These are phyloP conservation scores for Skeletonema costatum DNA, from an alignment of 108 stramenopile species.

Conservation along the genomic window DNA sequence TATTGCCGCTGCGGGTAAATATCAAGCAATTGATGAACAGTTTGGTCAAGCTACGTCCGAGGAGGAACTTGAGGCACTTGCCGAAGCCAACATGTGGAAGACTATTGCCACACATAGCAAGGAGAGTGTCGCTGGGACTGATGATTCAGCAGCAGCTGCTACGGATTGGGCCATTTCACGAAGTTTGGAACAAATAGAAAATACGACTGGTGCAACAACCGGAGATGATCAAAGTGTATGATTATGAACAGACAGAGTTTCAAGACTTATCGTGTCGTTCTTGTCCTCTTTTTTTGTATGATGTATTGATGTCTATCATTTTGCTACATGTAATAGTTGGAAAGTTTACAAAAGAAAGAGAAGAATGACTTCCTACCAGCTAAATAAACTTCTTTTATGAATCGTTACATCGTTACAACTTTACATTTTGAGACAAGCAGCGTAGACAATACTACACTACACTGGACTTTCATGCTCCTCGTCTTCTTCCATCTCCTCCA, in stretches of 20 bases:
- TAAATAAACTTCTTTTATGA: not conserved
- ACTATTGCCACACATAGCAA: slow-evolving; percentile 83
- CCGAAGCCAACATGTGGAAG: slow-evolving; percentile 81
- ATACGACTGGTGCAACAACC: not conserved
- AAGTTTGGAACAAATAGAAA: slow-evolving; percentile 47
- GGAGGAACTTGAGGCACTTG: slow-evolving; percentile 83
- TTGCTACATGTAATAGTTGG: not conserved
- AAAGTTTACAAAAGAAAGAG: not conserved
- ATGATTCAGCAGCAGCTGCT: slow-evolving; percentile 53
- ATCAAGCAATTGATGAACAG: slow-evolving; percentile 43
- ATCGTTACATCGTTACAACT: too few species aligned
- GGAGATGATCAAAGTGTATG: slow-evolving; percentile 20
- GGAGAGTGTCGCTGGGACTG: slow-evolving; percentile 34
- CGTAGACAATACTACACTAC: not conserved
- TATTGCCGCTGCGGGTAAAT: slow-evolving; percentile 64
- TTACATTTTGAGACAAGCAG: not conserved
- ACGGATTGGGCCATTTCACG: slow-evolving; percentile 85
- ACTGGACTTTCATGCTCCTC: not conserved
- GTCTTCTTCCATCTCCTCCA: not conserved
- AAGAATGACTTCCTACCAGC: not conserved
- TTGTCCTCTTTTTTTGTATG: not conserved
- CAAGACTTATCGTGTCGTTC: not conserved
- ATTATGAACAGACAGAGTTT: not conserved
- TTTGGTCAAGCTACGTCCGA: slow-evolving; percentile 19
- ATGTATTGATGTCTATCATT: not conserved